Evolutionary conservation across 306 rosid species (phyloP).

Genomic region (Corylus americana): DNA sequence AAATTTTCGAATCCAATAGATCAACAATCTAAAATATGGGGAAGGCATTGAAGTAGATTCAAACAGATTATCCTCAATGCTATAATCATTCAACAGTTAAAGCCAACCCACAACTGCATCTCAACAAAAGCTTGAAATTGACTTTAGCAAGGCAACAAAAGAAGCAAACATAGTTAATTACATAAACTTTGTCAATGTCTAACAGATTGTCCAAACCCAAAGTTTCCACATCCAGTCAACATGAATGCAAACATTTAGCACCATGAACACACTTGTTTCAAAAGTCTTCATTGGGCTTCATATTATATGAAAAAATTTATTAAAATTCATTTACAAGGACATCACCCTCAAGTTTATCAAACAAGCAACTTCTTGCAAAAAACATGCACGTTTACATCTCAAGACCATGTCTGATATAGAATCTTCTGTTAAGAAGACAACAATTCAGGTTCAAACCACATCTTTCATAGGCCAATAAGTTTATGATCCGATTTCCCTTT

Average conservation of each 20-base stretch:
- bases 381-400: background rate
- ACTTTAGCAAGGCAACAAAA: conserved; percentile 4
- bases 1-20: background rate
- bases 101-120: background rate
- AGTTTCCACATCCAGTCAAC: background rate
- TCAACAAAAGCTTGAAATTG: background rate
- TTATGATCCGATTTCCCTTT: background rate
- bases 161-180: background rate
- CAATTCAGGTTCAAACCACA: background rate
- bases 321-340: background rate
- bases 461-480: background rate
- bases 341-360: background rate
- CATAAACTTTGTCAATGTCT: background rate
- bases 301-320: background rate
- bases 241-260: background rate
- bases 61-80: background rate
- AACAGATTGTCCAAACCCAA: conserved; percentile 5
- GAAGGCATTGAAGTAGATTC: background rate
- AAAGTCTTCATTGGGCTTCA: background rate
- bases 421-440: background rate
- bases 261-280: background rate
- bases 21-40: background rate
- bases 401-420: background rate
- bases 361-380: conserved; percentile 4
- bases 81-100: background rate